phyloP scores from a whole-genome alignment of 768 basidiomycete genomes.

The Baorangia bicolor region DNA sequence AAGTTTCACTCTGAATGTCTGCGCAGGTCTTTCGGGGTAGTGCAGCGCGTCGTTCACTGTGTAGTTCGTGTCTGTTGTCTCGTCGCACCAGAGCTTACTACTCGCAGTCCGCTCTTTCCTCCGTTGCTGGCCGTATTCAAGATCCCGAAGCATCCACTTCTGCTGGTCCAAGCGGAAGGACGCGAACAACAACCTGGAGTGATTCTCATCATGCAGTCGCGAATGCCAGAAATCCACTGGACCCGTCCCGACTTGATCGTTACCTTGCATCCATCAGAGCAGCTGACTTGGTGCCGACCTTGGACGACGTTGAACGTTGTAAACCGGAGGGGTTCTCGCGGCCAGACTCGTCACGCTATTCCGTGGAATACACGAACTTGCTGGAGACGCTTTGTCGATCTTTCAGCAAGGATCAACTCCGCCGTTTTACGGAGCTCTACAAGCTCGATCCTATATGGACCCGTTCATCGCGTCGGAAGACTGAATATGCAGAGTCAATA shows the following conservation, averaged over 20 bases:
- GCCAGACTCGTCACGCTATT: slow-evolving; percentile 47
- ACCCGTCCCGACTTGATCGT: slow-evolving; percentile 48
- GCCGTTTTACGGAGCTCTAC: slow-evolving; percentile 50
- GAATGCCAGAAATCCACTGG: slow-evolving; percentile 31
- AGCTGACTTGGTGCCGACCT: slow-evolving; percentile 46
- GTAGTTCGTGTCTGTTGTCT: slow-evolving; percentile 15
- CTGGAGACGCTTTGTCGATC: slow-evolving; percentile 54
- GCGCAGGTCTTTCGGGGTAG: slow-evolving; percentile 15
- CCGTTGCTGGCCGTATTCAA: slow-evolving; percentile 4
- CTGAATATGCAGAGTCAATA: slow-evolving; percentile 46
- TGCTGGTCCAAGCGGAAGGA: neutral
- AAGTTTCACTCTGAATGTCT: slow-evolving; percentile 18
- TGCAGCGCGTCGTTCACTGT: slow-evolving; percentile 16
- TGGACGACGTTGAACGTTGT: slow-evolving; percentile 62
- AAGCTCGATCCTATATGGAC: slow-evolving; percentile 38
- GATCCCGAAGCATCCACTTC: slow-evolving; percentile 7
- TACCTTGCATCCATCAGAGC: slow-evolving; percentile 56
- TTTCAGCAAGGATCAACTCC: slow-evolving; percentile 64
- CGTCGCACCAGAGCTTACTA: slow-evolving; percentile 20
- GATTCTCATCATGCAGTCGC: neutral
- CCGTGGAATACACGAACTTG: slow-evolving; percentile 51
- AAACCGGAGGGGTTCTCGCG: slow-evolving; percentile 43
- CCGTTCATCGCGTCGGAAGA: slow-evolving; percentile 37
- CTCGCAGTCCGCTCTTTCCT: slow-evolving; percentile 25
- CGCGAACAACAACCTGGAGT: slow-evolving; percentile 1